Evolutionary conservation across 805 yeast species (phyloP).

Genomic region (Saccharomycopsis malanga): DNA sequence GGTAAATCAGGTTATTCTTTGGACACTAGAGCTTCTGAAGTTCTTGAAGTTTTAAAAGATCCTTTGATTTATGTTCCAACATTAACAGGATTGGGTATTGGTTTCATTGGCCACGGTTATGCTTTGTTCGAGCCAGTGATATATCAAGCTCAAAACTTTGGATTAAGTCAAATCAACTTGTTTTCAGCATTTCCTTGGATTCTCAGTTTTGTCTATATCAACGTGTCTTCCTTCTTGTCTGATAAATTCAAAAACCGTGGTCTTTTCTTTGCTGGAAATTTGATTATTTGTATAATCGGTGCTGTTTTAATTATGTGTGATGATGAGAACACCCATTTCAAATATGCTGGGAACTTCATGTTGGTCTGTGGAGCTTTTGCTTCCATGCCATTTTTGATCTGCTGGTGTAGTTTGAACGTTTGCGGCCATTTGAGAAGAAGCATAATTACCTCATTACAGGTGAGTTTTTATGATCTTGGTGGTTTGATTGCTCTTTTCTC

Average conservation of each 20-base stretch:
- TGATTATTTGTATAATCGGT: constrained; percentile 5
- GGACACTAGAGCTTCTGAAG: constrained; percentile 39
- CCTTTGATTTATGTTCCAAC: constrained; percentile 51
- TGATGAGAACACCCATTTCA: constrained; percentile 6
- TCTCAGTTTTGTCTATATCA: constrained; percentile 25
- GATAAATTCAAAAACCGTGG: constrained; percentile 44
- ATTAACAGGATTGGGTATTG: constrained; percentile 51
- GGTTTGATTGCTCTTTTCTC: constrained; percentile 12
- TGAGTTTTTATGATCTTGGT: constrained; percentile 39
- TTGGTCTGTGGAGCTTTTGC: constrained; percentile 44
- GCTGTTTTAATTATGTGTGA: constrained; percentile 10
- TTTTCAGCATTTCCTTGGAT: constrained; percentile 51
- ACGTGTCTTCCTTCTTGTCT: constrained; percentile 3
- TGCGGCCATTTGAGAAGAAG: constrained; percentile 52
- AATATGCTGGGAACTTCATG: constrained; percentile 15
- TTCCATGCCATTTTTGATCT: constrained; percentile 60
- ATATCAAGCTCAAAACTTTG: constrained; percentile 59
- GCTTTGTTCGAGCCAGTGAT: constrained; percentile 62
- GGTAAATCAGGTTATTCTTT: constrained; percentile 44
- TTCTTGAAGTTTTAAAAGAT: constrained; percentile 46
- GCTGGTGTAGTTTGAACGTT: constrained; percentile 40
- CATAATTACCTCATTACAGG: constrained; percentile 50
- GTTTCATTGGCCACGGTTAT: constrained; percentile 65
- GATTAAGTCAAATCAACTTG: constrained; percentile 73
- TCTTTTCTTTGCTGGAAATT: constrained; percentile 32